Base-by-base conservation (phyloP, 176 grass and related monocot species). In the Stipa capillata region DNA sequence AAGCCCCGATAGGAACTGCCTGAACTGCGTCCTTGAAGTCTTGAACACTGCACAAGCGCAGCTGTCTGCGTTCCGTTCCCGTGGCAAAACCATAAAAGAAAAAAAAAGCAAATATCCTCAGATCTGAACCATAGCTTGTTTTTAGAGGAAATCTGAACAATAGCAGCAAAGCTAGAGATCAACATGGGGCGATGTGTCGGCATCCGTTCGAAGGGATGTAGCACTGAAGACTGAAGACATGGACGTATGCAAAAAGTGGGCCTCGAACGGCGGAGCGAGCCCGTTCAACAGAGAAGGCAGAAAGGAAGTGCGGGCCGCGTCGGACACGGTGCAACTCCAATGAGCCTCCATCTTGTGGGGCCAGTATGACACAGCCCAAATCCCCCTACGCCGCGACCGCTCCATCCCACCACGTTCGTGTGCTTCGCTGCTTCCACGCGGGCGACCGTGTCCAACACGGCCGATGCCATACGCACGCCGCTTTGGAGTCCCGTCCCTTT, bases 401-500 rank as follows among this genome's bases (percentile, higher is more conserved):
- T n/a, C n/a, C n/a, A n/a, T n/a, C n/a, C n/a, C n/a, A n/a, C n/a
- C 11, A 33, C 25, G 39, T 45, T 31, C 4, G 56, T n/a, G 20
- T 10, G 65, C 20, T 70, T 18, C n/a, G n/a, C n/a, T n/a, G n/a
- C 58, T 33, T 20, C 69, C 62, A 40, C 42, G 42, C 36, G 73
- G 52, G 33, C 69, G 81, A 80, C 75, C 75, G 68, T 84, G 81
- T 88, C 86, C 86, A 88, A 88, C 76, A 69, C 80, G 74, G 66
- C 45, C 79, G 25, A 68, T 39, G 21, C 31, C 43, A 43, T 27
- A 13, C 68, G 51, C 21, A 42, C 65, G 33, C 85, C n/a, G 55
- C 44, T 65, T 87, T 83, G 64, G 65, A 72, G 83, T 42, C 45
- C 8, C 8, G 3, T 43, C 18, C 7, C 11, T 1, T 13, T 47